Percentiles rank a stretch among this genome's conserved stretches.
Evolutionary conservation across 2,329 filamentous ascomycete genomes (phyloP).

Genomic region (Canariomyces notabilis): DNA sequence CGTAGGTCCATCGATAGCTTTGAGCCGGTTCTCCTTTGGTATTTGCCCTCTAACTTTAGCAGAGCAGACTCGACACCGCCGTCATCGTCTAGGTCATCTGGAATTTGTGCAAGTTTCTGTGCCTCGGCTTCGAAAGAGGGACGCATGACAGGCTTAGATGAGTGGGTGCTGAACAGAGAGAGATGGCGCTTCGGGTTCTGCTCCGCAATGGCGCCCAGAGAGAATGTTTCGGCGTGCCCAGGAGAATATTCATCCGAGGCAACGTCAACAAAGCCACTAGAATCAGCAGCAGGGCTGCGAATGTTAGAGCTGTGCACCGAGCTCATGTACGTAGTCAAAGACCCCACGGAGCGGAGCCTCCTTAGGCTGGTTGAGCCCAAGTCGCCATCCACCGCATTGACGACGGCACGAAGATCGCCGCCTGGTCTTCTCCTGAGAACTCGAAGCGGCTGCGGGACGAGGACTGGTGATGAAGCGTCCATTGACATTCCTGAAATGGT

Average conservation of each 20-base stretch:
- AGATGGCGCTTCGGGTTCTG: constrained; percentile 41
- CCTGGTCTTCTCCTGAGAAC: constrained; percentile 68
- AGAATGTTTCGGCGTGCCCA: constrained; percentile 45
- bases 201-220: constrained; percentile 54
- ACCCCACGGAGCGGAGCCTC: constrained; percentile 54
- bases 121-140: constrained; percentile 86
- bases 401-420: constrained; percentile 66
- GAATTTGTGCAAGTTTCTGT: constrained; percentile 78
- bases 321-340: constrained; percentile 55
- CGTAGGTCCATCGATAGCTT: constrained; percentile 38
- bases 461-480: constrained; percentile 36
- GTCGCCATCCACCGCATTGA: constrained; percentile 61
- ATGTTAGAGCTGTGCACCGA: constrained; percentile 56
- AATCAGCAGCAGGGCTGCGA: constrained; percentile 36
- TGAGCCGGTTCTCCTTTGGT: constrained; percentile 47
- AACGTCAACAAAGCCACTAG: constrained; percentile 42
- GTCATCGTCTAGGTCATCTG: constrained; percentile 72
- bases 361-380: constrained; percentile 46
- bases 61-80: constrained; percentile 90
- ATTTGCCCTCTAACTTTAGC: constrained; percentile 86
- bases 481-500: constrained; percentile 51
- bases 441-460: constrained; percentile 50
- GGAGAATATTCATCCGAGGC: constrained; percentile 40
- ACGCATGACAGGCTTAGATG: constrained; percentile 58
- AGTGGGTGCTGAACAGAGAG: constrained; percentile 57